Evolutionary conservation across 345 rosid species (phyloP).

Genomic region (Durio zibethinus): DNA sequence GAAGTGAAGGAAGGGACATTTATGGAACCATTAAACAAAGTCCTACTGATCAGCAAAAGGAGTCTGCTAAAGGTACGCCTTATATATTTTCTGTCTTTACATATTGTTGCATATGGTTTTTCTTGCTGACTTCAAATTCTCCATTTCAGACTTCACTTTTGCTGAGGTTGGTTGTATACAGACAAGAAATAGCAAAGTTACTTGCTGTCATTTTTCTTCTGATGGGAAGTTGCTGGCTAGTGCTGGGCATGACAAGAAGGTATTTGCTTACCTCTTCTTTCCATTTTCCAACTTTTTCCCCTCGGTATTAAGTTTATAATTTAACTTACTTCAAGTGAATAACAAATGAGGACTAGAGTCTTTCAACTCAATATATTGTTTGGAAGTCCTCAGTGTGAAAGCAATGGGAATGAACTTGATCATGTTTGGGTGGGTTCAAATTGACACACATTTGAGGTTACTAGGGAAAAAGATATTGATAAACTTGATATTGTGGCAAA

Average conservation of each 20-base stretch:
- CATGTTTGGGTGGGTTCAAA: not conserved
- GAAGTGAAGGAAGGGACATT: conserved; percentile 43
- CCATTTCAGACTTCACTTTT: conserved; percentile 50
- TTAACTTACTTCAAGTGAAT: not conserved
- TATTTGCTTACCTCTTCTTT: conserved; percentile 7
- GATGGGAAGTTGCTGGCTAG: conserved; percentile 71
- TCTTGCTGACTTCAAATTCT: conserved; percentile 3
- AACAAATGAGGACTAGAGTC: not conserved
- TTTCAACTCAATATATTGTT: not conserved
- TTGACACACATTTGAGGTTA: not conserved
- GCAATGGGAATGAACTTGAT: not conserved
- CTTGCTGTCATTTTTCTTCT: conserved; percentile 81
- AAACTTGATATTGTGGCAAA: not conserved
- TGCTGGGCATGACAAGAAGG: conserved; percentile 78
- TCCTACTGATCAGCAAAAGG: conserved; percentile 42
- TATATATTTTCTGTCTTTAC: not conserved
- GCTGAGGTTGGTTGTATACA: conserved; percentile 57
- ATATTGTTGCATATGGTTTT: not conserved
- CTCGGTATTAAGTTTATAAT: not conserved
- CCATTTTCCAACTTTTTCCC: not conserved
- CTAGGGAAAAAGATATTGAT: not conserved
- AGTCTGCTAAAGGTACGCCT: conserved; percentile 44
- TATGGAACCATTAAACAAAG: conserved; percentile 47
- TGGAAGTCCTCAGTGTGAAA: not conserved
- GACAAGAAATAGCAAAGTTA: conserved; percentile 57